A percentile compares a stretch with the other conserved stretches of the same genome.
These are phyloP conservation scores for Metarhizium brunneum DNA, from an alignment of 2,329 filamentous ascomycete species.

Conservation along the genomic window DNA sequence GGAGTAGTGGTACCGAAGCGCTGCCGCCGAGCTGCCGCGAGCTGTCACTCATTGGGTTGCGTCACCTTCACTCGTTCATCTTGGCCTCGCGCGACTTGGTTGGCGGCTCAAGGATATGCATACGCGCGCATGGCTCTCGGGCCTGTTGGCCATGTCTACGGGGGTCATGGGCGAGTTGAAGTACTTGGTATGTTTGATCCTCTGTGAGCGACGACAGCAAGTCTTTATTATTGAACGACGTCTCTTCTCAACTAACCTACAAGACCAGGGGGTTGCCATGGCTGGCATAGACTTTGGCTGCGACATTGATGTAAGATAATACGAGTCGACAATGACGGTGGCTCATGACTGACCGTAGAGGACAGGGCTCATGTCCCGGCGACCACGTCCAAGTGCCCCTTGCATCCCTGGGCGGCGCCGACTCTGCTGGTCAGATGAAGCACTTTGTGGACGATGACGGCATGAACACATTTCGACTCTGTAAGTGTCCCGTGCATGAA, in stretches of 20 bases:
- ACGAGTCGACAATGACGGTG: no score
- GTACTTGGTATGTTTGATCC: conserved; percentile 8
- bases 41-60: not conserved
- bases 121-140: not conserved
- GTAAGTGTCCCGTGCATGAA: conserved; percentile 13
- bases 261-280: conserved; percentile 30
- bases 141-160: not conserved
- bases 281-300: conserved; percentile 40
- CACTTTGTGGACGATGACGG: conserved; percentile 43
- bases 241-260: not conserved
- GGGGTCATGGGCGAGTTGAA: conserved; percentile 1
- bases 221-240: not conserved
- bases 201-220: not conserved
- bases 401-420: conserved; percentile 19
- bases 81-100: not conserved
- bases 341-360: not conserved
- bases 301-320: conserved; percentile 29
- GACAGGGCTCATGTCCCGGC: conserved; percentile 29
- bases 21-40: no score
- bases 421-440: conserved; percentile 43
- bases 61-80: not conserved
- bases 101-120: conserved; percentile 1
- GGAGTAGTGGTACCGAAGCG: no score
- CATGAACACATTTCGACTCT: conserved; percentile 48
- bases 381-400: conserved; percentile 26